Percentiles rank a stretch among this genome's conserved stretches.
These are phyloP conservation scores for Ceratopteris richardii DNA, from an alignment of 75 land plant genomes.

Conservation along the genomic window DNA sequence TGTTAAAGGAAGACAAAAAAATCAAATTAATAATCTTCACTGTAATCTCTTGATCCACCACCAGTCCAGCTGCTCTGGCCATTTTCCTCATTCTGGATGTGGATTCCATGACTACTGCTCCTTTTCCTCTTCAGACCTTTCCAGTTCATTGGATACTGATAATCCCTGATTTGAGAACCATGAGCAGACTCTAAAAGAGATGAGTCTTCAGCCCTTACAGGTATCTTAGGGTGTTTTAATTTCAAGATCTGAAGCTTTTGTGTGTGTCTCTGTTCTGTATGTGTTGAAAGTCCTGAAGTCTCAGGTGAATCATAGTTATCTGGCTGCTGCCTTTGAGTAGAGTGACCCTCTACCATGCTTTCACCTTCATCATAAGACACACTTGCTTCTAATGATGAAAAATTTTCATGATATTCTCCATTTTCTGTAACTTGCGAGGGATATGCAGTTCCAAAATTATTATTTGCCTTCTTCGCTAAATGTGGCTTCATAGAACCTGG, in stretches of 20 bases:
- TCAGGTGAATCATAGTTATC: not conserved
- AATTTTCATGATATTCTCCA: not conserved
- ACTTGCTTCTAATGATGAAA: not conserved
- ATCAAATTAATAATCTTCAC: not conserved
- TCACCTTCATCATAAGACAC: not conserved
- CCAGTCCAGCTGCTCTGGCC: not conserved
- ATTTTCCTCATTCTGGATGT: not conserved
- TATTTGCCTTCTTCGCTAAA: not conserved
- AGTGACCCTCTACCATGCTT: conserved; percentile 1
- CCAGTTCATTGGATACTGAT: not conserved
- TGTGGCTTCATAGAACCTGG: conserved; percentile 26
- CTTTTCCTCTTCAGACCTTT: conserved; percentile 1
- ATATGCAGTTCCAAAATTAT: not conserved
- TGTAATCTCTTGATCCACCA: not conserved
- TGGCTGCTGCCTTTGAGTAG: not conserved
- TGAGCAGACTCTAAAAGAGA: not conserved
- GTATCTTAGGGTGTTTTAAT: not conserved
- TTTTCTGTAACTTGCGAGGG: not conserved
- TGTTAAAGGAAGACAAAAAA: too few relatives aligned
- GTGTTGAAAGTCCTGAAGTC: not conserved
- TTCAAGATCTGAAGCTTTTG: conserved; percentile 1
- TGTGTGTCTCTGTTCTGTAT: not conserved
- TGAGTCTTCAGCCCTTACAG: not conserved
- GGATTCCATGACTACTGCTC: not conserved
- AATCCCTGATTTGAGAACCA: not conserved